Base-by-base conservation (phyloP, 2,329 filamentous ascomycete genomes). In the Exserohilum rostratum region DNA sequence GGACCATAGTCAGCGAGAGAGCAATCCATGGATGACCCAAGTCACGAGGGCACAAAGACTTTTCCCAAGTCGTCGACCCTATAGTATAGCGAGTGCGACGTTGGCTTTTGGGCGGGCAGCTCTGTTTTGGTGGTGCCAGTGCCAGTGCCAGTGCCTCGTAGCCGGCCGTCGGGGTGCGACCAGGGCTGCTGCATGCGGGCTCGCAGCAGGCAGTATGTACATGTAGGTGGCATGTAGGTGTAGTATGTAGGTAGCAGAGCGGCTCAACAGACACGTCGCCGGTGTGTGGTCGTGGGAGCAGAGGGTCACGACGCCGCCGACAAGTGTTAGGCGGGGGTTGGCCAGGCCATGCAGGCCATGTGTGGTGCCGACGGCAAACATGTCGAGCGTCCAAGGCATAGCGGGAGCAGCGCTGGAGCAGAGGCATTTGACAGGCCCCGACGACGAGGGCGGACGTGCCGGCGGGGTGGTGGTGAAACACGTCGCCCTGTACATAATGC, bases 381-480 rank as follows among this genome's bases (percentile, higher is more conserved):
- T 40, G 51, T 39, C 50, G 43, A 42, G n/a, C 49, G 45, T 38
- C 40, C 48, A 30, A 55, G 53, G 27, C 50, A 49, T n/a, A n/a
- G n/a, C n/a, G n/a, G n/a, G n/a, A n/a, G n/a, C n/a, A n/a, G n/a
- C n/a, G n/a, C n/a, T n/a, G n/a, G 52, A 46, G 46, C 45, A 20
- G 17, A 50, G 47, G 39, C 38, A 50, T 29, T 31, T 30, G 51
- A 35, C 53, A 52, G 46, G 46, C 35, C 46, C 46, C 38, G 35
- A 44, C 34, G 45, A 50, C 47, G 52, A 58, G 46, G 50, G 46
- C n/a, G 18, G 52, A 27, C 54, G 55, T 46, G 52, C 46, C 51
- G 57, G 64, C 56, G 66, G 59, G 55, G 57, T 55, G 22, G 51
- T 66, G 58, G 69, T 71, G 69, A 71, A 71, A 71, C 68, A 58